phyloP scores from a whole-genome alignment of 2,329 filamentous ascomycete species.

The Cladophialophora immunda region DNA sequence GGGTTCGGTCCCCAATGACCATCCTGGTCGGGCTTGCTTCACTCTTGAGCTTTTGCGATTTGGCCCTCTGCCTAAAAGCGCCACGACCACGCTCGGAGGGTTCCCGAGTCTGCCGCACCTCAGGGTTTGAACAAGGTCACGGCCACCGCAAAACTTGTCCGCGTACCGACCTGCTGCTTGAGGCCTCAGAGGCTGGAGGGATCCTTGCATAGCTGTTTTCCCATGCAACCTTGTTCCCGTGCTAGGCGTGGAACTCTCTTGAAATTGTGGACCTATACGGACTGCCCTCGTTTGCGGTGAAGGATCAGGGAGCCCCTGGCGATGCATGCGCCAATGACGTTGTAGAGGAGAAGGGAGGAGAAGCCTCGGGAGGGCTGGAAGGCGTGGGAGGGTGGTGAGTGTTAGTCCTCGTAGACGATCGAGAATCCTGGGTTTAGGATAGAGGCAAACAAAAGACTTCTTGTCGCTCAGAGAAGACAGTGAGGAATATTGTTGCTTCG shows the following conservation, averaged over 20 bases:
- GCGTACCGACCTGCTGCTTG: slow-evolving; percentile 8
- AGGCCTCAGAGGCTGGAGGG: slow-evolving; percentile 1
- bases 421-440: neutral
- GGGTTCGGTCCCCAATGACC: neutral
- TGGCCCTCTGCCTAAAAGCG: neutral
- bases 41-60: neutral
- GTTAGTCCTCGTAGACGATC: neutral
- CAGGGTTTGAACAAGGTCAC: slow-evolving; percentile 4
- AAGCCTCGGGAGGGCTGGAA: neutral
- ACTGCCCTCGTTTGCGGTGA: neutral
- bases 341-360: neutral
- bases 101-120: slow-evolving; percentile 12
- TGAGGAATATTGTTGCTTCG: neutral
- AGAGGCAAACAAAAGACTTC: neutral
- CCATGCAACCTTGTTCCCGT: slow-evolving; percentile 6
- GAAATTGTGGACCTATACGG: neutral
- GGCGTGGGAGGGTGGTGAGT: neutral
- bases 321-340: neutral
- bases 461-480: neutral
- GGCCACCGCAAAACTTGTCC: neutral
- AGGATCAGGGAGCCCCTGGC: neutral
- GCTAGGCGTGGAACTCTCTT: neutral
- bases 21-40: neutral
- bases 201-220: neutral
- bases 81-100: slow-evolving; percentile 16